These are phyloP conservation scores for Candida ovalis DNA, from an alignment of 805 yeast species.

Conservation along the genomic window DNA sequence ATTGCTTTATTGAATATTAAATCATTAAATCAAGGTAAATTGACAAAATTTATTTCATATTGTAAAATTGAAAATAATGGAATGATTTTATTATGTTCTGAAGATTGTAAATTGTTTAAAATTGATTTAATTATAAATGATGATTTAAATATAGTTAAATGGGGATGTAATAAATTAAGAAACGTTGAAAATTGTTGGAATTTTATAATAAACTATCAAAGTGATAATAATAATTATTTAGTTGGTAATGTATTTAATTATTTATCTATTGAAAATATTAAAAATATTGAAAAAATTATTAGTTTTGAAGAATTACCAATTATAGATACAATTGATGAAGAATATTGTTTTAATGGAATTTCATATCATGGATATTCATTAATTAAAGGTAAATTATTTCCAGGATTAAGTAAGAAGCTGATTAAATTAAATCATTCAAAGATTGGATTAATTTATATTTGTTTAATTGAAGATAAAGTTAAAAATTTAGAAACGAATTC, in stretches of 20 bases:
- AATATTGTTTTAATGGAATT: background rate
- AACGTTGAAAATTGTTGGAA: background rate
- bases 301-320: background rate
- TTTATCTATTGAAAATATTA: background rate
- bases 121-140: conserved; percentile 4
- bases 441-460: conserved; percentile 4
- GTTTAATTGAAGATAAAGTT: conserved; percentile 6
- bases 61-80: conserved; percentile 4
- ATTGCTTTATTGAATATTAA: conserved; percentile 4
- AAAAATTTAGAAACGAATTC: conserved; percentile 4
- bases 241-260: background rate
- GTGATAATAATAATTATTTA: background rate
- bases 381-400: background rate
- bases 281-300: background rate
- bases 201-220: background rate
- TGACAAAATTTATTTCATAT: conserved; percentile 7
- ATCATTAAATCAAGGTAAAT: conserved; percentile 11
- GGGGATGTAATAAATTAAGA: conserved; percentile 4
- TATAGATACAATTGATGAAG: background rate
- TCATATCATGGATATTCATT: background rate
- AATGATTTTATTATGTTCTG: conserved; percentile 5
- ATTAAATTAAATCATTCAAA: conserved; percentile 2
- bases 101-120: conserved; percentile 6
- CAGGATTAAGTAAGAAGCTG: background rate
- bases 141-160: conserved; percentile 4